Evolutionary conservation across 768 basidiomycete genomes (phyloP), one percentile per base, ranked within the genome.

Genomic region (Trametes coccinea): DNA sequence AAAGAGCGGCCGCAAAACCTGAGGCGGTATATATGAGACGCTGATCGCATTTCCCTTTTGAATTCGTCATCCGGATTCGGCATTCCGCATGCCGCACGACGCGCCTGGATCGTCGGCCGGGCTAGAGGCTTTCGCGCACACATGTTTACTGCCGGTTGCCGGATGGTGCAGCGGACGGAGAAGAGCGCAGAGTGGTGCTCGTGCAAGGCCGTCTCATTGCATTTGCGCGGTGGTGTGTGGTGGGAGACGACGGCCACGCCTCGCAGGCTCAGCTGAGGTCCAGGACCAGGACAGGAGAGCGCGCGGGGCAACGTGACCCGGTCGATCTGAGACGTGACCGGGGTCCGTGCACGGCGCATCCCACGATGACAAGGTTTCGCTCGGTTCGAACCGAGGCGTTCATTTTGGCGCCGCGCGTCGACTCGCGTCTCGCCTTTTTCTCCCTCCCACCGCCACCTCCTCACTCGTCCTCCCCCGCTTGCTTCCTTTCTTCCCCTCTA

Each of bases 401-500:
- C 53, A 40, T 47, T 63, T 61, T 64, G 63, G 56, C 63, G 62
- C 59, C 59, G 51, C 55, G 62, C 58, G 58, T 56, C 53, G 48
- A 55, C 33, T 40, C 41, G 52, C 61, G 62, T 66, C 66, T 60
- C 66, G 63, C 66, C 64, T 69, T 72, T 69, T 69, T 67, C 64
- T 60, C 59, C 58, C 58, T 66, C 61, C 69, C 58, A 67, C 64
- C 64, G 56, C 68, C 67, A 67, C 63, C 60, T 63, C 56, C 58
- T 55, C 59, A 59, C 58, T 65, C 57, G 52, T 39, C 63, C 34
- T 50, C 56, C 56, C 60, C 46, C 56, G 55, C 62, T 37, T 63
- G 51, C 60, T 63, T 62, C 66, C 59, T 64, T 66, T 71, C 34
- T 68, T 62, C 62, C 66, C 64, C 60, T 70, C 66, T 71, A 63